Conservation (phyloP, 306 rosid genomes). For the Echinosophora koreensis region DNA sequence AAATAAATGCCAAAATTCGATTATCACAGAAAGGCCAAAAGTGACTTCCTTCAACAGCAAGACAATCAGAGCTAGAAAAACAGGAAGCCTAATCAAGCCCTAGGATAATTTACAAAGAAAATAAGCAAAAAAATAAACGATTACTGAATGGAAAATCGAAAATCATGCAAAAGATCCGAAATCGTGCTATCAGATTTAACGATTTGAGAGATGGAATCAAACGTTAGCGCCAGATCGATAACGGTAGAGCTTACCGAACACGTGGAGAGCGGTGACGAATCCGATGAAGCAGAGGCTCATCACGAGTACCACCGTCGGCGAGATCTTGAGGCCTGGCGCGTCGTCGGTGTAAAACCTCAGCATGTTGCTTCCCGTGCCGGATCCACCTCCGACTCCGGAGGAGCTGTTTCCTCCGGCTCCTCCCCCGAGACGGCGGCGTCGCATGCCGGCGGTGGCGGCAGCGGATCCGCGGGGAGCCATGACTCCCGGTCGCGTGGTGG, state of each 20-base stretch:
- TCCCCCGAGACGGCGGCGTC: slow-evolving; percentile 64
- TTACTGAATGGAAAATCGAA: too few species aligned
- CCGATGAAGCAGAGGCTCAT: slow-evolving; percentile 84
- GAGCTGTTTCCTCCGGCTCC: slow-evolving; percentile 20
- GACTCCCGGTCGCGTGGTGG: slow-evolving; percentile 60
- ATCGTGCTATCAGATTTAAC: too few species aligned
- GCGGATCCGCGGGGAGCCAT: slow-evolving; percentile 76
- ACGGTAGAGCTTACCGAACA: slow-evolving; percentile 63
- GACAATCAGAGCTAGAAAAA: too few species aligned
- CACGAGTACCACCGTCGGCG: slow-evolving; percentile 72
- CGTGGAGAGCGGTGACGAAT: slow-evolving; percentile 76
- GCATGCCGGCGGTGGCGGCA: slow-evolving; percentile 70
- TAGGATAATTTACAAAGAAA: too few species aligned
- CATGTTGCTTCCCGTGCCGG: slow-evolving; percentile 65
- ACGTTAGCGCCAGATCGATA: slow-evolving; percentile 42
- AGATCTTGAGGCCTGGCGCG: slow-evolving; percentile 75
- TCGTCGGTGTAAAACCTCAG: slow-evolving; percentile 80
- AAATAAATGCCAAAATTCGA: too few species aligned
- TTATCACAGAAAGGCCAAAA: too few species aligned
- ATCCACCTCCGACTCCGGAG: slow-evolving; percentile 44
- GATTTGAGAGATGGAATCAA: slow-evolving; percentile 39
- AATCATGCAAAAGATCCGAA: too few species aligned
- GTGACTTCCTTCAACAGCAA: too few species aligned
- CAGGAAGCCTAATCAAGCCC: too few species aligned
- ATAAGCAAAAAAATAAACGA: too few species aligned